Evolutionary conservation across 163 green algal genomes (phyloP).

Genomic region (Scenedesmus sp.): DNA sequence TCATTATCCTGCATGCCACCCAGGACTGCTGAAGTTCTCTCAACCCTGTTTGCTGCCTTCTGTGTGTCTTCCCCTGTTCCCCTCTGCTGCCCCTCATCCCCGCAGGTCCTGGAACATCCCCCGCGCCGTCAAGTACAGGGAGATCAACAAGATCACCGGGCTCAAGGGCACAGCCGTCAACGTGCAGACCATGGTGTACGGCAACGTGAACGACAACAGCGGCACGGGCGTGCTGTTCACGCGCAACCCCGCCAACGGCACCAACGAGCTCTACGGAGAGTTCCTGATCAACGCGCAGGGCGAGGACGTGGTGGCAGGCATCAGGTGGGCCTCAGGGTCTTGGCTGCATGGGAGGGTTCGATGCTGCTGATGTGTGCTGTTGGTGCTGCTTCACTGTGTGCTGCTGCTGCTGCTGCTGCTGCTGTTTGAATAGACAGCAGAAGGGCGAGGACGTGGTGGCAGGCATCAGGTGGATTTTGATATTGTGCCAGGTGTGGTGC

Average conservation of each 20-base stretch:
- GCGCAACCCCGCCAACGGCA: constrained; percentile 86
- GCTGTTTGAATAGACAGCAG: not conserved
- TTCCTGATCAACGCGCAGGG: constrained; percentile 92
- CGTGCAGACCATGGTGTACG: constrained; percentile 92
- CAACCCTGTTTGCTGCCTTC: not conserved
- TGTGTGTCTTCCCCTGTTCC: too few relatives aligned
- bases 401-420: not conserved
- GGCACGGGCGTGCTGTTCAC: constrained; percentile 89
- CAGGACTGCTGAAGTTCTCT: too few relatives aligned
- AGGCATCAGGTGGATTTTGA: too few relatives aligned
- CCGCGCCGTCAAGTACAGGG: constrained; percentile 73
- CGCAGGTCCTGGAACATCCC: constrained; percentile 70
- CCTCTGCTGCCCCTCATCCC: constrained; percentile 50
- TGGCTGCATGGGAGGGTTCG: not conserved
- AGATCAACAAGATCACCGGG: constrained; percentile 88
- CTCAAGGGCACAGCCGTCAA: constrained; percentile 93
- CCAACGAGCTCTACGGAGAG: constrained; percentile 83
- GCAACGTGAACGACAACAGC: constrained; percentile 78
- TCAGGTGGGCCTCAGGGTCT: constrained; percentile 11
- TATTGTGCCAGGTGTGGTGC: too few relatives aligned
- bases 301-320: constrained; percentile 92
- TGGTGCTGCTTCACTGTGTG: too few relatives aligned
- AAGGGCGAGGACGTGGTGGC: not conserved
- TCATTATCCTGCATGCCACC: too few relatives aligned
- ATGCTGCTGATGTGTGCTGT: not conserved